Conservation (phyloP, 352 stramenopile genomes). For the Globisporangium ultimum region DNA sequence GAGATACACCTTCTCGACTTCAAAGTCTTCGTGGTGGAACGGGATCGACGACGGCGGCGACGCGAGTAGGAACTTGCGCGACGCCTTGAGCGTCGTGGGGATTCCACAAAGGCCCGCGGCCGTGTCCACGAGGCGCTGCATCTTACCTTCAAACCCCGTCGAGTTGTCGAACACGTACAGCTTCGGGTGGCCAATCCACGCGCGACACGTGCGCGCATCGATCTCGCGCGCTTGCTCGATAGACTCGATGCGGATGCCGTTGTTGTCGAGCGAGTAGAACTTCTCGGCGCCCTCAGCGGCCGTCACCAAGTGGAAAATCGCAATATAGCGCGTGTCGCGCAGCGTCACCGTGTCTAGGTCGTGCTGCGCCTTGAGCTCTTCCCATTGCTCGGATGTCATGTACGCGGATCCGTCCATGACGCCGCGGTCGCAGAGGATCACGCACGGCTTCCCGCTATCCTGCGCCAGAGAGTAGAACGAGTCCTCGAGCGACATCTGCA, state of each 20-base stretch:
- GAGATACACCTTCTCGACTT: conserved; percentile 85
- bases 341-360: conserved; percentile 84
- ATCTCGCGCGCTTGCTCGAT: conserved; percentile 88
- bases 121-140: conserved; percentile 84
- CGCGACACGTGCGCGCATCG: conserved; percentile 75
- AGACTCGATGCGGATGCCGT: conserved; percentile 93
- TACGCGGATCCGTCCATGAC: conserved; percentile 96
- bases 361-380: conserved; percentile 76
- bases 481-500: conserved; percentile 83
- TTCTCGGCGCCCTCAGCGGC: conserved; percentile 92
- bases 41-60: conserved; percentile 48
- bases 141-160: conserved; percentile 83
- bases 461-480: conserved; percentile 81
- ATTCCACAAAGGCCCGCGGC: conserved; percentile 69
- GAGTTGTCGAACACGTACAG: conserved; percentile 85
- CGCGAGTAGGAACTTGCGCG: conserved; percentile 67
- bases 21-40: conserved; percentile 83
- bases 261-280: conserved; percentile 97
- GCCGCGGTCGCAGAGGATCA: conserved; percentile 95
- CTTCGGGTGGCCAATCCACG: conserved; percentile 84
- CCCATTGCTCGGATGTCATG: conserved; percentile 89
- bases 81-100: conserved; percentile 73
- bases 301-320: conserved; percentile 87
- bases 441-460: conserved; percentile 78
- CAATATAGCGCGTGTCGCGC: conserved; percentile 86